Base-by-base conservation (phyloP, 257 asterid genomes). In the Solanum rostratum region DNA sequence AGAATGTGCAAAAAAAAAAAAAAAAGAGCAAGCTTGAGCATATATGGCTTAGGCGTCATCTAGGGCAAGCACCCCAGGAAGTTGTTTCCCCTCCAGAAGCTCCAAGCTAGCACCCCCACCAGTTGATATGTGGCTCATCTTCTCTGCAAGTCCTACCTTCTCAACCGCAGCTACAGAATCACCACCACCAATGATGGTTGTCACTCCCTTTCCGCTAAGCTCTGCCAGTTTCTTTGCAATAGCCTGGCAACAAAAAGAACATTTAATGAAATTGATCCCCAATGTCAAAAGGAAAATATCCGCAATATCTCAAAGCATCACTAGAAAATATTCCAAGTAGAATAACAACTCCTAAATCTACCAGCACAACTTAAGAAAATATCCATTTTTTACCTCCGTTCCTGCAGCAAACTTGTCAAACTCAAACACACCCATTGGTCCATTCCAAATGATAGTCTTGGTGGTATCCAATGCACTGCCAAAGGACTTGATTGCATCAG, bases 71-170 rank as follows among this genome's bases (percentile, higher is more conserved):
- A 92, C 97, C 65, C 98, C 98, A 14, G 98, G 97, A 6, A 95
- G 94, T 19, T 90, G 43, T 87, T 95, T 95, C 79, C 98, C 98
- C 87, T 95, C 98, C 0, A 95, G 94, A 86, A 95, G 97, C 87
- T 95, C 98, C 93, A 95, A 90, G 92, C 98, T 95, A 30, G 98
- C 98, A 68, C 98, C 98, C 1, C 98, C 98, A 68, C 98, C 98
- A 0, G 98, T 95, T 2, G 98, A 95, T 88, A 95, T 95, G 84
- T 95, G 98, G 93, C 98, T 95, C 98, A 93, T 95, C 93, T 92
- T 93, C 43, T 92, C 98, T 7, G 98, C 96, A 76, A 93, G 94
- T 60, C 98, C 98, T 33, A 84, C 98, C 93, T 93, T 93, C 93
- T 95, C 98, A 1, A 93, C 98, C 5, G 98, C 98, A n/a, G 98